Percentiles rank a stretch among this genome's conserved stretches.
Conservation (phyloP, 257 asterid genomes). For the Petunia secreta region DNA sequence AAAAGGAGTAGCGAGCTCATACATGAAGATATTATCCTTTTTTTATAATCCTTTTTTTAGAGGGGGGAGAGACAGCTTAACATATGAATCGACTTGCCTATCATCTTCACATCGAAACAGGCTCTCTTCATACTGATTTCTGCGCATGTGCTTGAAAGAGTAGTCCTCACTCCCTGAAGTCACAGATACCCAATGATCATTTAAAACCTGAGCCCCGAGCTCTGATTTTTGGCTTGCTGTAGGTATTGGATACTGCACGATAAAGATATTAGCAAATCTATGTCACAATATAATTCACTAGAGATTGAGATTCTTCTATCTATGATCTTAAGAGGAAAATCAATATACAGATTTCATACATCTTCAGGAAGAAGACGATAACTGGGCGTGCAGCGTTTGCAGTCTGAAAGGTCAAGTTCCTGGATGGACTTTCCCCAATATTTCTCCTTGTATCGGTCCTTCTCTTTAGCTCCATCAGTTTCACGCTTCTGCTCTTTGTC, state of each 20-base stretch:
- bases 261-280: conserved; percentile 20
- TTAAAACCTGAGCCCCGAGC: conserved; percentile 86
- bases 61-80: background rate
- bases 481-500: conserved; percentile 86
- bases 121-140: conserved; percentile 98
- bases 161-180: conserved; percentile 99
- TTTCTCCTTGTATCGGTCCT: conserved; percentile 70
- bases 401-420: conserved; percentile 90
- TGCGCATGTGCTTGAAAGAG: conserved; percentile 95
- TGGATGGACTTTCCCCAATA: conserved; percentile 96
- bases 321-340: background rate
- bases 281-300: conserved; percentile 23
- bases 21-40: background rate
- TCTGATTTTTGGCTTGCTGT: conserved; percentile 90
- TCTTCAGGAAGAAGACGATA: conserved; percentile 99
- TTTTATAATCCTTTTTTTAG: background rate
- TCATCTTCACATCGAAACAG: conserved; percentile 98
- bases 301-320: conserved; percentile 15
- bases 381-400: conserved; percentile 88
- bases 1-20: background rate
- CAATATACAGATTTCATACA: conserved; percentile 49
- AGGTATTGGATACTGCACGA: conserved; percentile 83
- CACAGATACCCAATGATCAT: conserved; percentile 97
- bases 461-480: conserved; percentile 77
- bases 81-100: conserved; percentile 48